Evolutionary conservation across 2,329 filamentous ascomycete species (phyloP), one percentile per base, ranked within the genome.

Genomic region (Neonectria neomacrospora): DNA sequence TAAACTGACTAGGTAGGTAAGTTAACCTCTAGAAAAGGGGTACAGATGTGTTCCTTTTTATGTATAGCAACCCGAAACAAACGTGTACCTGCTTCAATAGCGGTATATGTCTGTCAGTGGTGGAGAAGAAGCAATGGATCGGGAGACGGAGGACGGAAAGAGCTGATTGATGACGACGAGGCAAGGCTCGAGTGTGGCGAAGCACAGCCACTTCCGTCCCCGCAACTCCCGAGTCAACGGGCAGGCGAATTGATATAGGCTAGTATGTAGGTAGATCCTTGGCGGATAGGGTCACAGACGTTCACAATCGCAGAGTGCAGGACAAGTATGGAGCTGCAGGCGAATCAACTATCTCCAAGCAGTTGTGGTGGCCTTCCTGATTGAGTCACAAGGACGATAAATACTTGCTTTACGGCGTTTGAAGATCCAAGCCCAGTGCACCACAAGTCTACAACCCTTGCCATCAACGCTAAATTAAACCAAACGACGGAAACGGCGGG

Each of bases 111-210:
- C 47, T 34, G n/a, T 32, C 5, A 50, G n/a, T 50, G 47, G 47
- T 50, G 28, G 47, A 50, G 18, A 32, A n/a, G 47, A 37, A 32
- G 47, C 28, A 14, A 32, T 41, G 39, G 18, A 48, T 28, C 54
- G 23, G n/a, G 52, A 48, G 26, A 44, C 20, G n/a, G 8, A 37
- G 39, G 39, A 47, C 48, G 32, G 30, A 28, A 53, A 56, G 23
- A 61, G 48, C 61, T 56, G 52, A 51, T 61, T 55, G 61, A 59
- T 65, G 60, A 63, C 39, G 54, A 65, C 58, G 45, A 59, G 58
- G 58, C 61, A 61, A 70, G 66, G 65, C 58, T 73, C 66, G 52
- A 55, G 55, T 63, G 71, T 71, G 70, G 70, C 68, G 61, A 71
- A 65, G 65, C 72, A 69, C 65, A 72, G 72, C 72, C 70, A 74